A percentile compares a stretch with the other conserved stretches of the same genome.
Evolutionary conservation across 2,329 filamentous ascomycete genomes (phyloP).

Genomic region (Diaporthe citri): DNA sequence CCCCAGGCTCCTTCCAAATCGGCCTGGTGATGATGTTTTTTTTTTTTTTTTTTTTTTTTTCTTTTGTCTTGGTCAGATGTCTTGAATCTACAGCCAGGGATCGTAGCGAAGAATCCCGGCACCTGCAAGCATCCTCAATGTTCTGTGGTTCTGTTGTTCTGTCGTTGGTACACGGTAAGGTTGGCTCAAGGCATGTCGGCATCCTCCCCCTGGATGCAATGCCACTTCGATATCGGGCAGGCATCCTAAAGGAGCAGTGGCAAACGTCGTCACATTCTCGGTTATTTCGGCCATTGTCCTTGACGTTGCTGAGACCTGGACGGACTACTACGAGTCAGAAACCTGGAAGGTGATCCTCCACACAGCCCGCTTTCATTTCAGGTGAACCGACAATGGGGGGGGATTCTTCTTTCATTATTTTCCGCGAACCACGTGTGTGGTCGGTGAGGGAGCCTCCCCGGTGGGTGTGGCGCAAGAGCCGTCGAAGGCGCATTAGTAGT

Average conservation of each 20-base stretch:
- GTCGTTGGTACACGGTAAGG: too few species aligned
- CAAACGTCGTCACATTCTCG: neutral
- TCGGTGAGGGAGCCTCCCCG: neutral
- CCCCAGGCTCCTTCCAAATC: neutral
- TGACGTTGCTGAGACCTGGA: neutral
- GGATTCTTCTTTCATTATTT: neutral
- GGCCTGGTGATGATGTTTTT: neutral
- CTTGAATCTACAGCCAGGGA: too few species aligned
- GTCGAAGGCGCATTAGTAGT: neutral
- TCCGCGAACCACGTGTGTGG: neutral
- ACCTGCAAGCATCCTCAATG: neutral
- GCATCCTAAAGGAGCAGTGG: neutral
- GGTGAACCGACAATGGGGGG: neutral
- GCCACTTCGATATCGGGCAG: neutral
- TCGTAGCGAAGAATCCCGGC: neutral
- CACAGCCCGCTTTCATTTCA: slow-evolving; percentile 18
- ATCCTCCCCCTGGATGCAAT: neutral
- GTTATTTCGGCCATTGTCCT: slow-evolving; percentile 15
- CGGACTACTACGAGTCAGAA: slow-evolving; percentile 11
- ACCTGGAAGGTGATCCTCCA: slow-evolving; percentile 15
- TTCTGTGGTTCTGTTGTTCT: too few species aligned
- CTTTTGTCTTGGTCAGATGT: neutral
- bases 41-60: neutral
- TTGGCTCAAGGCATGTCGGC: neutral
- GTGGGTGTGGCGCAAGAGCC: neutral